phyloP scores from a whole-genome alignment of 352 stramenopile species.

The Peronospora destructor region DNA sequence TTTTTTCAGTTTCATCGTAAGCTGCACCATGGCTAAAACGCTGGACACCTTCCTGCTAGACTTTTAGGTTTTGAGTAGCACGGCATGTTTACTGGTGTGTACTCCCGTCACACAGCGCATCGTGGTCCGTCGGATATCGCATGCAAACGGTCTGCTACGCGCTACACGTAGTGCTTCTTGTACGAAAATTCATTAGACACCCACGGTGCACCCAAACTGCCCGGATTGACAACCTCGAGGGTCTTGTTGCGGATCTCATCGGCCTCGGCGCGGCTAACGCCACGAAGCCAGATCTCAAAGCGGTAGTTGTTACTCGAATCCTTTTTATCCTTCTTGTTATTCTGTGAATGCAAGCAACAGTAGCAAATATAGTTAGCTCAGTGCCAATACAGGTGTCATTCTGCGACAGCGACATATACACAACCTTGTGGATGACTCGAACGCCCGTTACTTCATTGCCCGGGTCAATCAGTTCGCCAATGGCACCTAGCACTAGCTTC shows the following conservation, averaged over 20 bases:
- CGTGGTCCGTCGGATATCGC: background rate
- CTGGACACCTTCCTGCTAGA: background rate
- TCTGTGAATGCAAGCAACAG: constrained; percentile 27
- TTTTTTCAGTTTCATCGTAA: constrained; percentile 6
- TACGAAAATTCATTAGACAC: constrained; percentile 59
- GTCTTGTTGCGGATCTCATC: constrained; percentile 74
- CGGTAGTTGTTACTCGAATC: constrained; percentile 79
- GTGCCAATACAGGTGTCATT: background rate
- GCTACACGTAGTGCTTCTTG: constrained; percentile 74
- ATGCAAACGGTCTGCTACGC: constrained; percentile 2
- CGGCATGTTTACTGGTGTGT: background rate
- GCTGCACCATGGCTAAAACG: background rate
- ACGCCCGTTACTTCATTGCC: constrained; percentile 87
- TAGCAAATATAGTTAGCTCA: background rate
- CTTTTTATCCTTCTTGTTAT: constrained; percentile 86
- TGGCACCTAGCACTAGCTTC: constrained; percentile 83
- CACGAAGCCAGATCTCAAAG: constrained; percentile 81
- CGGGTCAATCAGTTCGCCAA: constrained; percentile 84
- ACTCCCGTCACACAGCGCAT: background rate
- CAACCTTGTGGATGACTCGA: constrained; percentile 87
- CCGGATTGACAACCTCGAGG: constrained; percentile 59
- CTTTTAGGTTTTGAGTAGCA: background rate
- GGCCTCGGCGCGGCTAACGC: constrained; percentile 43
- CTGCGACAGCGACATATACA: background rate
- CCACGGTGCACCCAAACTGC: constrained; percentile 42